These are phyloP conservation scores for Fusarium circinatum DNA, from an alignment of 2,329 filamentous ascomycete genomes.

Conservation along the genomic window DNA sequence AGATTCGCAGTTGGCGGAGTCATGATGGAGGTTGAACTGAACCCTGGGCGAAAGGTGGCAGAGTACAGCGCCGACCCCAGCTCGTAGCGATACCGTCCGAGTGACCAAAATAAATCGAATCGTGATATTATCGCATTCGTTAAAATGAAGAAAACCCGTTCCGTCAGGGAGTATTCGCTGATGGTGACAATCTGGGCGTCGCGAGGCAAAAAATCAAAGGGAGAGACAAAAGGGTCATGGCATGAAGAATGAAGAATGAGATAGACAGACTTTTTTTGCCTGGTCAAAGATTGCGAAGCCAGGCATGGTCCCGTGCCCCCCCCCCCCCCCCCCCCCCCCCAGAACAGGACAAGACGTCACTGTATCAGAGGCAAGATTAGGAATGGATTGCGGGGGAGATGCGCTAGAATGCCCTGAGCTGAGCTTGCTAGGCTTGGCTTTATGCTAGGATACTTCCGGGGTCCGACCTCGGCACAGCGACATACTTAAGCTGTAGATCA, in stretches of 20 bases:
- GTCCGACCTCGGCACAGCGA: slow-evolving; percentile 21
- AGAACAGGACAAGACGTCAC: slow-evolving; percentile 42
- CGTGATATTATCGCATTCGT: slow-evolving; percentile 19
- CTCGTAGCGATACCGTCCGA: slow-evolving; percentile 7
- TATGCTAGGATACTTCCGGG: slow-evolving; percentile 1
- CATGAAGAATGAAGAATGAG: slow-evolving; percentile 5
- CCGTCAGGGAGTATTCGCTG: background rate
- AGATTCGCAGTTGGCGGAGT: slow-evolving; percentile 65
- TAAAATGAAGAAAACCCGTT: background rate
- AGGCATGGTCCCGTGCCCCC: slow-evolving; percentile 38
- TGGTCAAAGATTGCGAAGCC: slow-evolving; percentile 24
- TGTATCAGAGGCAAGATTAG: slow-evolving; percentile 20
- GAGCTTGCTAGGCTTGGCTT: background rate
- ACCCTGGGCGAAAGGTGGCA: slow-evolving; percentile 31
- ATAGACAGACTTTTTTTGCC: slow-evolving; percentile 40
- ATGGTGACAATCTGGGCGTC: background rate
- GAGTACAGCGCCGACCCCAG: slow-evolving; percentile 20
- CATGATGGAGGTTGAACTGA: slow-evolving; percentile 51
- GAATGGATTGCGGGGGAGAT: slow-evolving; percentile 25
- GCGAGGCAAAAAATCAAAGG: slow-evolving; percentile 26
- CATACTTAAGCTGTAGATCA: slow-evolving; percentile 17
- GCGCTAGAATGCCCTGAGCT: slow-evolving; percentile 22
- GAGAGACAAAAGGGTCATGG: slow-evolving; percentile 30
- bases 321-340: slow-evolving; percentile 10
- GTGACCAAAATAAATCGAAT: background rate